These are phyloP conservation scores for Flaveria sonorensis DNA, from an alignment of 129 eudicot genomes.

Conservation along the genomic window DNA sequence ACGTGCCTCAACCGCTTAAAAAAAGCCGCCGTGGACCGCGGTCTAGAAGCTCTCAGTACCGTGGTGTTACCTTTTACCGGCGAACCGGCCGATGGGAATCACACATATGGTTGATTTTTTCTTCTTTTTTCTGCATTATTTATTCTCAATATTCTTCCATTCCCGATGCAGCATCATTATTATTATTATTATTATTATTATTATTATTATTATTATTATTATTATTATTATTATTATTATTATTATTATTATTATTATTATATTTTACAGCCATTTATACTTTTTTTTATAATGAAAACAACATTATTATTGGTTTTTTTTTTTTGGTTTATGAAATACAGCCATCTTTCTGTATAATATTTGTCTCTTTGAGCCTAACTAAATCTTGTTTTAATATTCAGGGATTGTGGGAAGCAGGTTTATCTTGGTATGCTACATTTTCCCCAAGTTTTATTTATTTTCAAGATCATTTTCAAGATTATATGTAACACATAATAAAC, in stretches of 20 bases:
- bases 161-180: constrained; percentile 12
- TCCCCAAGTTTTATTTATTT: not conserved
- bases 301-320: not conserved
- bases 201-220: not conserved
- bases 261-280: not conserved
- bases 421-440: constrained; percentile 57
- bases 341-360: not conserved
- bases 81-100: constrained; percentile 99
- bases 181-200: not conserved
- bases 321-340: too few species aligned
- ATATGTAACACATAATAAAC: not conserved
- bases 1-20: constrained; percentile 55
- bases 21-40: constrained; percentile 95
- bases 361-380: not conserved
- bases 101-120: constrained; percentile 68
- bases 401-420: constrained; percentile 95
- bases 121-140: not conserved
- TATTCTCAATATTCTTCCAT: constrained; percentile 19
- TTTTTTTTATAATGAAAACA: not conserved
- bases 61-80: constrained; percentile 94
- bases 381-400: constrained; percentile 29
- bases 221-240: not conserved
- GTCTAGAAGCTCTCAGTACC: constrained; percentile 89
- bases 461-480: not conserved
- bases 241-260: not conserved